These are phyloP conservation scores for Elongisporangium undulatum DNA, from an alignment of 352 stramenopile genomes.

Conservation along the genomic window DNA sequence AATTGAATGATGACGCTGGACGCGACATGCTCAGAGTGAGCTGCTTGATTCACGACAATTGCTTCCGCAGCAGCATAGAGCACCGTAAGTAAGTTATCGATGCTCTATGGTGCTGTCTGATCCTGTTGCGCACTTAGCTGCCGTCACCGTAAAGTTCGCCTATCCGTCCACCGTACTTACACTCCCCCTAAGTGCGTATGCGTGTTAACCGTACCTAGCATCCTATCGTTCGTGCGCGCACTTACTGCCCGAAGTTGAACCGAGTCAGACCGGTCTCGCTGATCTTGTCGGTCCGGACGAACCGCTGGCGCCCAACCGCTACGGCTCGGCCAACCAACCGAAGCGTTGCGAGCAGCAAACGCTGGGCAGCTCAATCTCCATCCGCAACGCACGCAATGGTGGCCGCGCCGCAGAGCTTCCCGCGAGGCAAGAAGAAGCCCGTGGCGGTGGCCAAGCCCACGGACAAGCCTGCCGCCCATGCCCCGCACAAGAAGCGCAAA, in stretches of 20 bases:
- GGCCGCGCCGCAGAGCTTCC: conserved; percentile 53
- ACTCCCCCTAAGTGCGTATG: no score
- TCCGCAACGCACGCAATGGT: conserved; percentile 11
- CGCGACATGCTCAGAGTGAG: no score
- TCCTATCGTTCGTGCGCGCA: conserved; percentile 13
- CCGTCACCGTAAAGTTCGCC: no score
- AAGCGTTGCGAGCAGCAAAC: conserved; percentile 10
- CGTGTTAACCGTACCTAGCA: not conserved
- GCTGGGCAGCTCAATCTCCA: conserved; percentile 1
- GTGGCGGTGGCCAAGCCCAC: conserved; percentile 8
- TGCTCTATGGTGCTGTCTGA: no score
- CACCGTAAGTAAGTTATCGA: no score
- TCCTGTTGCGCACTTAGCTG: no score
- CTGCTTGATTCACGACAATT: no score
- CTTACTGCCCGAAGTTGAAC: conserved; percentile 1
- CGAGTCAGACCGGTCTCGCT: not conserved
- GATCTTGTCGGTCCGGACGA: not conserved
- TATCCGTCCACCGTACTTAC: no score
- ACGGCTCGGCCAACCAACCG: conserved; percentile 1
- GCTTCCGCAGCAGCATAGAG: no score
- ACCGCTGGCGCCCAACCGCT: not conserved
- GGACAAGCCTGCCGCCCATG: conserved; percentile 4
- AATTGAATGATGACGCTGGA: no score
- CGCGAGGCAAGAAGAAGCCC: conserved; percentile 58
- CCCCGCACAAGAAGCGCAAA: conserved; percentile 42